Conservation (phyloP, 1,284 basidiomycete genomes). For the Ganoderma meredithae region DNA sequence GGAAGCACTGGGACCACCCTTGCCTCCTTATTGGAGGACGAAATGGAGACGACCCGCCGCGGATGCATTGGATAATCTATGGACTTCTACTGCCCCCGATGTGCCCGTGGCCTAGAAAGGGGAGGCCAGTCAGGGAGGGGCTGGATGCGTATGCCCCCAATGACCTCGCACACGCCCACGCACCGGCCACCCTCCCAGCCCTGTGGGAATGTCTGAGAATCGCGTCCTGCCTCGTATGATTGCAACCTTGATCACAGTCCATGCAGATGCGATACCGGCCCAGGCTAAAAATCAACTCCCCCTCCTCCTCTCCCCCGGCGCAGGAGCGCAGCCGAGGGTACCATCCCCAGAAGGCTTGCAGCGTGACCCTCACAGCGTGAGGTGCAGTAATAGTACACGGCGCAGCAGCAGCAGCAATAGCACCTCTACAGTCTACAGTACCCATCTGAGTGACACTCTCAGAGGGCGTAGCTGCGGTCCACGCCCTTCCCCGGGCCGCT, state of each 20-base stretch:
- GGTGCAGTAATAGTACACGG: neutral
- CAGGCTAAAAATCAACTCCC: neutral
- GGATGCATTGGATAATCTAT: no score
- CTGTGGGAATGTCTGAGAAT: neutral
- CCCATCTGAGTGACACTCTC: no score
- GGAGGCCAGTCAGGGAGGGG: neutral
- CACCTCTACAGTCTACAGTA: no score
- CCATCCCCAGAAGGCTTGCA: neutral
- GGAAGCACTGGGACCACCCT: neutral
- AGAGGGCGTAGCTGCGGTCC: constrained; percentile 3
- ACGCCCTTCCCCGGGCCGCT: neutral
- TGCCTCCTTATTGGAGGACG: no score
- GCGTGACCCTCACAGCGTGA: neutral
- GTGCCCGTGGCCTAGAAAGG: neutral
- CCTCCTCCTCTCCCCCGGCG: no score
- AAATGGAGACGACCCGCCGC: no score
- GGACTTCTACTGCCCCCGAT: neutral
- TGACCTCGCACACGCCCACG: neutral
- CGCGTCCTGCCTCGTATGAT: neutral
- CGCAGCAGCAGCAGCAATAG: neutral
- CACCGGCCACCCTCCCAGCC: neutral
- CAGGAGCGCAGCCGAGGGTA: no score
- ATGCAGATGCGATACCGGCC: neutral
- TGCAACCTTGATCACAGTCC: neutral
- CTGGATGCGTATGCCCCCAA: neutral